Evolutionary conservation across 495 filamentous ascomycete genomes (phyloP).

Genomic region (Penicillium malachiteum): DNA sequence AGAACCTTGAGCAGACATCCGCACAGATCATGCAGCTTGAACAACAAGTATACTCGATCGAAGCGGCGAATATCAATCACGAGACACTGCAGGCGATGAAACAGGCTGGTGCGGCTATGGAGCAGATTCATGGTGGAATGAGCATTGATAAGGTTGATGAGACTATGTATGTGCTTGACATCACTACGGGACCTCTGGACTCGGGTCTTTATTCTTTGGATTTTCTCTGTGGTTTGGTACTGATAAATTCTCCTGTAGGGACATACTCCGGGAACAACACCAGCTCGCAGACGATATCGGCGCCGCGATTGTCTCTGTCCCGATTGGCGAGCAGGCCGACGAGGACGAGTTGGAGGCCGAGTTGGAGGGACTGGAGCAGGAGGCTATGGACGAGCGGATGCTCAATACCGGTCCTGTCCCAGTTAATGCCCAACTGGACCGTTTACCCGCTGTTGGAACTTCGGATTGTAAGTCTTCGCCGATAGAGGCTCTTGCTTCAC

Average conservation of each 20-base stretch:
- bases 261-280: conserved; percentile 89
- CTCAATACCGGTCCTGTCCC: conserved; percentile 79
- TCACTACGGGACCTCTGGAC: no score
- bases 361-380: conserved; percentile 75
- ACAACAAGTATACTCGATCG: conserved; percentile 94
- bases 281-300: conserved; percentile 89
- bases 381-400: conserved; percentile 91
- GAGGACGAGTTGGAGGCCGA: conserved; percentile 82
- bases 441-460: conserved; percentile 69
- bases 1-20: conserved; percentile 84
- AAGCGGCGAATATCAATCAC: conserved; percentile 97
- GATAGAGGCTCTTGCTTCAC: not conserved
- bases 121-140: conserved; percentile 83
- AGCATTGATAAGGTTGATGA: conserved; percentile 91
- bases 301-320: conserved; percentile 71
- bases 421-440: conserved; percentile 65
- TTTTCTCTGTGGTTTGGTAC: not conserved
- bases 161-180: conserved; percentile 72
- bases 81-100: conserved; percentile 96
- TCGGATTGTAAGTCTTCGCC: conserved; percentile 62
- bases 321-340: conserved; percentile 72
- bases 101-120: conserved; percentile 83
- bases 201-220: not conserved
- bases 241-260: conserved; percentile 54
- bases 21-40: conserved; percentile 89